Base-by-base conservation (phyloP, 2,329 filamentous ascomycete species). In the Epichloe sibirici region DNA sequence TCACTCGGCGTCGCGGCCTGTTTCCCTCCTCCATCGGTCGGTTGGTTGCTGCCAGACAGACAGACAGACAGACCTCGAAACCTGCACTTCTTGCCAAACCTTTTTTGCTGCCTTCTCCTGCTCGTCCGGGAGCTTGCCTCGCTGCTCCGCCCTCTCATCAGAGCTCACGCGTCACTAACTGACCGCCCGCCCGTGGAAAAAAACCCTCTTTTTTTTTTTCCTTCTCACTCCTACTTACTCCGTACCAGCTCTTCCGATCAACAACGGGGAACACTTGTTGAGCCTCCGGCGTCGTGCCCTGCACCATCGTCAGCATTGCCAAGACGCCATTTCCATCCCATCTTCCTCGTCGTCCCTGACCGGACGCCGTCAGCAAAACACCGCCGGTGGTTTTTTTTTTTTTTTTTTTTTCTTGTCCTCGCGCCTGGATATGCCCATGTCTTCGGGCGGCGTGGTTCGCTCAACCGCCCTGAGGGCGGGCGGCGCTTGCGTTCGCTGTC, bases 401-500 rank as follows among this genome's bases (percentile, higher is more conserved):
- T 15, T 12, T 15, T 45, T 3, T 49, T 39, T 12, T 46, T 45
- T 38, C 23, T 17, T 45, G 21, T 51, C 48, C 17, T 37, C 48
- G 21, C 40, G 31, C 34, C 45, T 45, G 45, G 45, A 42, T 38
- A 42, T 45, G 28, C 21, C 23, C 61, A 77, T 77, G 74, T 70
- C 74, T 48, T 68, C 74, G 53, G 71, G 64, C 60, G 66, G 63
- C 60, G 65, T 75, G 57, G 73, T 77, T 62, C 75, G 78, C 67
- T 75, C 75, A 60, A 81, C 78, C 58, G 78, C 78, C 65, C 75
- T 81, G 52, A 73, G 78, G 62, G 78, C 78, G 64, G 78, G 78
- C 63, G 78, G 77, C 60, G 78, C 78, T 60, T 82, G 78, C 58
- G 78, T 81, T 58, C 77, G 78, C 66, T 82, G 78, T 66, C 77